Evolutionary conservation across 306 rosid species (phyloP).

Genomic region (Pyrus communis): DNA sequence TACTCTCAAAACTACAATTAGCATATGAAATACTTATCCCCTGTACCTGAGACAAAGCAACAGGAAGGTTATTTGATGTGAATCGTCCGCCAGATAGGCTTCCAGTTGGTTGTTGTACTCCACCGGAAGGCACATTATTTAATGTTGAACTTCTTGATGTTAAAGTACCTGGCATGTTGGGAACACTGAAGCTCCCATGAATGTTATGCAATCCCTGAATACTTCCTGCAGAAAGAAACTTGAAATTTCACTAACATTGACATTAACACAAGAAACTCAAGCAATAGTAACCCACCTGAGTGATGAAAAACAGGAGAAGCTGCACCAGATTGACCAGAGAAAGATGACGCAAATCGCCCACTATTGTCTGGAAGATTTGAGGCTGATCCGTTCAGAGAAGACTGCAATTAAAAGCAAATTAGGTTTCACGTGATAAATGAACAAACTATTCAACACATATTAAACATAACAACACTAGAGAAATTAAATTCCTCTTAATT

Average conservation of each 20-base stretch:
- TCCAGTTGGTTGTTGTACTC: constrained; percentile 87
- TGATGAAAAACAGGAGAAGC: constrained; percentile 90
- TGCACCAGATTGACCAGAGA: constrained; percentile 97
- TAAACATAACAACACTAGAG: not conserved
- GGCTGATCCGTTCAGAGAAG: constrained; percentile 85
- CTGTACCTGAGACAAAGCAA: constrained; percentile 80
- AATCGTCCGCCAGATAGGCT: constrained; percentile 85
- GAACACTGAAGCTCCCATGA: constrained; percentile 88
- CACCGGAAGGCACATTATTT: constrained; percentile 75
- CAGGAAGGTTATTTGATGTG: constrained; percentile 77
- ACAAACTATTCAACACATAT: not conserved
- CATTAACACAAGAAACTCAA: constrained; percentile 22
- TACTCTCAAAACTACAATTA: not conserved
- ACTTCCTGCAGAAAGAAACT: constrained; percentile 49
- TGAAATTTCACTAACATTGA: constrained; percentile 25
- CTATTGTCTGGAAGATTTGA: constrained; percentile 80
- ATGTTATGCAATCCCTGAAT: constrained; percentile 81
- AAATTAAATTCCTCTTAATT: not conserved
- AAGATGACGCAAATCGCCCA: constrained; percentile 77
- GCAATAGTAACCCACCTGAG: constrained; percentile 56
- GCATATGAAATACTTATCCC: not conserved
- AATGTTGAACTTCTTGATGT: constrained; percentile 75
- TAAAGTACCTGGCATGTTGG: constrained; percentile 66
- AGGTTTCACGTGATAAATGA: not conserved
- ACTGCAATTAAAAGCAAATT: constrained; percentile 39